Evolutionary conservation across 495 filamentous ascomycete genomes (phyloP).

Genomic region (Aspergillus campestris): DNA sequence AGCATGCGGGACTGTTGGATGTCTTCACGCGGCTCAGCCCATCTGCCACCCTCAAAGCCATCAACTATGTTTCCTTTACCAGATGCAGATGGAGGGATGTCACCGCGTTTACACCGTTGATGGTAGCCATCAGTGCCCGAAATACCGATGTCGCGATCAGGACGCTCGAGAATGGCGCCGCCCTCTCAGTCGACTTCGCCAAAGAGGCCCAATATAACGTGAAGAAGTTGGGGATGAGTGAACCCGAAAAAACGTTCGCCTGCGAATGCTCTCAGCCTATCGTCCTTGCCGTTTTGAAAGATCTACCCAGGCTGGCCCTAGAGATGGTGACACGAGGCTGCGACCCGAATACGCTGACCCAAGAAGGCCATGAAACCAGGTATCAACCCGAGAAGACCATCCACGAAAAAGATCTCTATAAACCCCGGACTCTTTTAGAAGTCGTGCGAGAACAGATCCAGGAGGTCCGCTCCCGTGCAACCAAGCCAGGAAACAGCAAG

Average conservation of each 20-base stretch:
- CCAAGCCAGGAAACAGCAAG: too few relatives aligned
- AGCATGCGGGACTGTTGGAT: constrained; percentile 46
- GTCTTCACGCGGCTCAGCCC: constrained; percentile 50
- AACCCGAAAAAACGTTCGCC: constrained; percentile 36
- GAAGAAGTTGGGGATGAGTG: constrained; percentile 7
- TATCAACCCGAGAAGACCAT: not conserved
- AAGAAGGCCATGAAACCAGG: constrained; percentile 22
- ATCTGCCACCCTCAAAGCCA: constrained; percentile 48
- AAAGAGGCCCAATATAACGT: constrained; percentile 29
- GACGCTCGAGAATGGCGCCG: constrained; percentile 39
- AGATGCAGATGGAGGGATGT: constrained; percentile 8
- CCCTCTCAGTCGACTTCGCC: constrained; percentile 24
- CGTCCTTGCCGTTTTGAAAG: constrained; percentile 42
- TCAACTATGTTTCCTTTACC: constrained; percentile 49
- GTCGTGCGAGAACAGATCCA: not conserved
- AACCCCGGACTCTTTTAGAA: constrained; percentile 32
- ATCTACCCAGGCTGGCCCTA: constrained; percentile 43
- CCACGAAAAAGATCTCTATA: constrained; percentile 25
- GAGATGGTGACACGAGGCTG: constrained; percentile 51
- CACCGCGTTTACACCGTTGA: constrained; percentile 27
- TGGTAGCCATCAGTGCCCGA: constrained; percentile 31
- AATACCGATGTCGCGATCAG: constrained; percentile 29
- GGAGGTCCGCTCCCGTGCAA: too few relatives aligned
- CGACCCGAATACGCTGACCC: constrained; percentile 44
- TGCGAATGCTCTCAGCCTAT: constrained; percentile 47